Conservation (phyloP, 1,284 basidiomycete species). For the Moesziomyces parantarcticus region DNA sequence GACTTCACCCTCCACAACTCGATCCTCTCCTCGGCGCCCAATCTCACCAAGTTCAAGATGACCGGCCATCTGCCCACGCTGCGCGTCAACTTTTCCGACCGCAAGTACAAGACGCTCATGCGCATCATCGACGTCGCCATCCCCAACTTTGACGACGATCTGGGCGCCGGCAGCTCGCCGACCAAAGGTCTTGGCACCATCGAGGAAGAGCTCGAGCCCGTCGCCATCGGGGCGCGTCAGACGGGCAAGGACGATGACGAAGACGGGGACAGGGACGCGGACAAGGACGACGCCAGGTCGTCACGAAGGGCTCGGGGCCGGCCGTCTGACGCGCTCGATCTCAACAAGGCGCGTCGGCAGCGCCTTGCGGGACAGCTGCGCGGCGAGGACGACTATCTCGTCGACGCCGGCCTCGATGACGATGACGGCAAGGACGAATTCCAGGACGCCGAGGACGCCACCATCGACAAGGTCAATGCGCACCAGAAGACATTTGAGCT, state of each 20-base stretch:
- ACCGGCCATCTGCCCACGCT: slow-evolving; percentile 88
- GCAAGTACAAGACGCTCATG: slow-evolving; percentile 95
- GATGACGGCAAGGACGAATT: slow-evolving; percentile 59
- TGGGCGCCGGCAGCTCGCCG: slow-evolving; percentile 5
- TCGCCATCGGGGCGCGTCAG: slow-evolving; percentile 16
- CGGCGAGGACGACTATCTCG: slow-evolving; percentile 56
- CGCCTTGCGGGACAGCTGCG: slow-evolving; percentile 59
- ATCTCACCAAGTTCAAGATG: slow-evolving; percentile 89
- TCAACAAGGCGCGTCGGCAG: slow-evolving; percentile 55
- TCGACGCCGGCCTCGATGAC: slow-evolving; percentile 55
- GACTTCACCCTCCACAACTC: slow-evolving; percentile 91
- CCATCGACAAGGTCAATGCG: slow-evolving; percentile 67
- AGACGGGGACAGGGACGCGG: slow-evolving; percentile 14
- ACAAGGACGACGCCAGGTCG: slow-evolving; percentile 9
- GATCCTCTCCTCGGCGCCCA: slow-evolving; percentile 87
- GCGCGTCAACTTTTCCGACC: slow-evolving; percentile 92
- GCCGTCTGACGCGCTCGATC: slow-evolving; percentile 46
- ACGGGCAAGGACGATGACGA: slow-evolving; percentile 8
- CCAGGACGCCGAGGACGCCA: slow-evolving; percentile 61
- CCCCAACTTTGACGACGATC: slow-evolving; percentile 80
- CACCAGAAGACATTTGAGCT: slow-evolving; percentile 89
- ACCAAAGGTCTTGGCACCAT: slow-evolving; percentile 37
- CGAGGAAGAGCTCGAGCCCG: slow-evolving; percentile 43
- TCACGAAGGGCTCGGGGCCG: slow-evolving; percentile 24
- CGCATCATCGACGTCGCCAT: slow-evolving; percentile 90